Evolutionary conservation across 202 grass and related monocot species (phyloP).

Genomic region (Panicum virgatum): DNA sequence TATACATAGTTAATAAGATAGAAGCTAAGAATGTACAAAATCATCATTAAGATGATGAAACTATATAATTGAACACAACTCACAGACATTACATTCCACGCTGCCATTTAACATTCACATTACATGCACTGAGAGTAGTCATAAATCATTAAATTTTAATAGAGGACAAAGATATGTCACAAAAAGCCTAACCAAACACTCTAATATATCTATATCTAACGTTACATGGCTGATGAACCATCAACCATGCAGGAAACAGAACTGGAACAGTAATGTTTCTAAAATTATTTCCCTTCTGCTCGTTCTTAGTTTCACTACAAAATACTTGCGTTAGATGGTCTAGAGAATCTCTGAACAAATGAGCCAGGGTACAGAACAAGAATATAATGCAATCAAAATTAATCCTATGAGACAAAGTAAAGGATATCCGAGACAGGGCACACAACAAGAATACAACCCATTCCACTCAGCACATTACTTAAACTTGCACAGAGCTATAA

Average conservation of each 20-base stretch:
- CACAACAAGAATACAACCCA: neutral
- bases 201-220: neutral
- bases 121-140: neutral
- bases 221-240: neutral
- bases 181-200: neutral
- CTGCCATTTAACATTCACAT: neutral
- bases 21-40: neutral
- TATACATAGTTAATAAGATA: slow-evolving; percentile 6
- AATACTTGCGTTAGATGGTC: neutral
- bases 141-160: neutral
- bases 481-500: neutral
- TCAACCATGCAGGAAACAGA: neutral
- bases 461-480: neutral
- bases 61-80: neutral
- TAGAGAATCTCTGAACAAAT: neutral
- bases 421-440: neutral
- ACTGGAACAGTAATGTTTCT: neutral
- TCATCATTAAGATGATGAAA: neutral
- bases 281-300: neutral
- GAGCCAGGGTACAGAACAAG: neutral
- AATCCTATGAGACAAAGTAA: neutral
- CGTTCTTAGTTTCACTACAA: neutral
- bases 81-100: too few species aligned
- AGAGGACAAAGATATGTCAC: neutral
- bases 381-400: neutral